phyloP scores from a whole-genome alignment of 305 asterid species.

The Fraxinus baroniana region DNA sequence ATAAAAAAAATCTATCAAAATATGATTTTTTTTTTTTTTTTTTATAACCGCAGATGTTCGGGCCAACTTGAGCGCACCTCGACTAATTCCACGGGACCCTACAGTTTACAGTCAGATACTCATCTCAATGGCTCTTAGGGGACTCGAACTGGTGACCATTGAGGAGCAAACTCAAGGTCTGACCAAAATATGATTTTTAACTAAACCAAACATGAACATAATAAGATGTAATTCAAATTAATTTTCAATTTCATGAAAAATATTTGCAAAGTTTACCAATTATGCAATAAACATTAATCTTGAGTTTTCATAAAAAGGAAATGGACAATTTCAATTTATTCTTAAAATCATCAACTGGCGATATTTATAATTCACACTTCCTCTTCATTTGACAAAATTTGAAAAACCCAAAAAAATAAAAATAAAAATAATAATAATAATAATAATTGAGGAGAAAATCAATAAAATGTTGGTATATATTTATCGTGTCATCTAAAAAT shows the following conservation, averaged over 20 bases:
- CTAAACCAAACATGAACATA: no score
- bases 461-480: background rate
- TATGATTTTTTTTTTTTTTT: no score
- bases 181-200: no score
- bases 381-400: background rate
- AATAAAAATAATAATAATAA: no score
- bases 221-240: background rate
- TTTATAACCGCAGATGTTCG: no score
- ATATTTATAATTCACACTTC: background rate
- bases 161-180: no score
- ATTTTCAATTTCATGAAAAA: background rate
- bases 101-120: no score
- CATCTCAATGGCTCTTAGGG: no score
- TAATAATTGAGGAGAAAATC: background rate
- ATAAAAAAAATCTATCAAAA: no score
- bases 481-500: background rate
- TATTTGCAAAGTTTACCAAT: background rate
- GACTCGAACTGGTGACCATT: no score
- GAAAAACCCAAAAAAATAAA: background rate
- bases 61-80: no score
- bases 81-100: no score
- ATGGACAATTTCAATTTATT: background rate
- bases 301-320: background rate
- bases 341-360: background rate
- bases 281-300: background rate